Evolutionary conservation across 2,329 filamentous ascomycete species (phyloP).

Genomic region (Pseudogymnoascus sp.): DNA sequence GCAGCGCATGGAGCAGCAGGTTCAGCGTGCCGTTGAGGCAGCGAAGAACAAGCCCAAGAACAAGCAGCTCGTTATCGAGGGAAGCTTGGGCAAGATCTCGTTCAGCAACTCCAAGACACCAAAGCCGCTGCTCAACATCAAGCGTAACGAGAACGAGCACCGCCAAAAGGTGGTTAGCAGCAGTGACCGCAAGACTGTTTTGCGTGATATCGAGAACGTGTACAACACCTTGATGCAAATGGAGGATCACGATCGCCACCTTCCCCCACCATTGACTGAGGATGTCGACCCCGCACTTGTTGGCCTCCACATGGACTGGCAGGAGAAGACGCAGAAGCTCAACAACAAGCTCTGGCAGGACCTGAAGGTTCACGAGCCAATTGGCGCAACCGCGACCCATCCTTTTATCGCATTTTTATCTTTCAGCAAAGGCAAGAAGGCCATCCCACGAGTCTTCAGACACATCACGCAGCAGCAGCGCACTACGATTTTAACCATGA

Average conservation of each 20-base stretch:
- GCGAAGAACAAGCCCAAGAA: constrained; percentile 98
- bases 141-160: constrained; percentile 64
- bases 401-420: constrained; percentile 96
- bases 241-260: constrained; percentile 82
- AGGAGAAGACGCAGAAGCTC: constrained; percentile 61
- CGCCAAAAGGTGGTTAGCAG: constrained; percentile 47
- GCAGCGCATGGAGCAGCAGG: constrained; percentile 98
- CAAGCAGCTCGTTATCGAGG: constrained; percentile 92
- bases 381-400: constrained; percentile 66
- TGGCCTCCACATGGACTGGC: constrained; percentile 73
- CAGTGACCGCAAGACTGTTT: constrained; percentile 72
- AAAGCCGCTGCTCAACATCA: constrained; percentile 90
- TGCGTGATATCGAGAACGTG: constrained; percentile 82
- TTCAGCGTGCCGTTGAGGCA: constrained; percentile 92
- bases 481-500: constrained; percentile 91
- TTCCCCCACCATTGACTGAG: constrained; percentile 59
- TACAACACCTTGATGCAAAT: constrained; percentile 87
- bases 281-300: constrained; percentile 63
- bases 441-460: constrained; percentile 88
- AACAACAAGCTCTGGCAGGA: constrained; percentile 78
- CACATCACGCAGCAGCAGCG: constrained; percentile 89
- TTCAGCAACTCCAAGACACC: constrained; percentile 99
- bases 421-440: constrained; percentile 93
- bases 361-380: constrained; percentile 89
- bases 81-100: constrained; percentile 93